Conservation (phyloP, 2,329 filamentous ascomycete species). For the Metarhizium robertsii region DNA sequence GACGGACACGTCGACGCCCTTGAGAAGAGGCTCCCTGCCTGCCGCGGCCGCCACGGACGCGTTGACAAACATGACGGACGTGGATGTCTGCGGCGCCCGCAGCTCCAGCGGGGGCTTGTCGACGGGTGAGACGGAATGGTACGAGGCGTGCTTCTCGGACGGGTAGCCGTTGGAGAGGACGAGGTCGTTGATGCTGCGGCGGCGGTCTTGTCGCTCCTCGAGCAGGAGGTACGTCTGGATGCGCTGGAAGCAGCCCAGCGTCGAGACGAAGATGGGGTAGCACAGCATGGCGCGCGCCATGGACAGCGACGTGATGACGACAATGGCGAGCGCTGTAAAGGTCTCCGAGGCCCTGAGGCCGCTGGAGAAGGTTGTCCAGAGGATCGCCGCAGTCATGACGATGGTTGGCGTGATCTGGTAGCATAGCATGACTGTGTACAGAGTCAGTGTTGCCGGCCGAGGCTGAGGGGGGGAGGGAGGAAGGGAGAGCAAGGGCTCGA, state of each 20-base stretch:
- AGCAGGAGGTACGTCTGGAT: conserved; percentile 10
- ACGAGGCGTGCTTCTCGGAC: background rate
- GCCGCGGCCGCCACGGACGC: conserved; percentile 27
- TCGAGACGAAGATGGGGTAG: conserved; percentile 3
- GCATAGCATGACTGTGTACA: conserved; percentile 1
- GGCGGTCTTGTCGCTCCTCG: background rate
- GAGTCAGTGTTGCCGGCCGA: background rate
- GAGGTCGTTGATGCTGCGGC: conserved; percentile 27
- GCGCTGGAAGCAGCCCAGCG: conserved; percentile 7
- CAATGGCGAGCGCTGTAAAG: conserved; percentile 9
- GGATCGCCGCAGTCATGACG: conserved; percentile 7
- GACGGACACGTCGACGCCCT: conserved; percentile 2
- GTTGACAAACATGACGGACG: conserved; percentile 26
- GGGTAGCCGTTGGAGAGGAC: conserved; percentile 20
- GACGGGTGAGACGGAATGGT: conserved; percentile 16
- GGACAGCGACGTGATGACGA: conserved; percentile 6
- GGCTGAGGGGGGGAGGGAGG: background rate
- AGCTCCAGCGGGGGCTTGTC: background rate
- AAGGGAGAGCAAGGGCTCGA: background rate
- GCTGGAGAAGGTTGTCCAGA: conserved; percentile 7
- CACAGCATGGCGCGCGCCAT: conserved; percentile 2
- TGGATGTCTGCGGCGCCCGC: background rate
- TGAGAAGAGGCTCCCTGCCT: conserved; percentile 20
- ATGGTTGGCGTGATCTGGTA: conserved; percentile 7
- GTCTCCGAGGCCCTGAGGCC: conserved; percentile 4